A percentile compares a stretch with the other conserved stretches of the same genome.
These are phyloP conservation scores for Conticribra weissflogii DNA, from an alignment of 108 stramenopile genomes.

Conservation along the genomic window DNA sequence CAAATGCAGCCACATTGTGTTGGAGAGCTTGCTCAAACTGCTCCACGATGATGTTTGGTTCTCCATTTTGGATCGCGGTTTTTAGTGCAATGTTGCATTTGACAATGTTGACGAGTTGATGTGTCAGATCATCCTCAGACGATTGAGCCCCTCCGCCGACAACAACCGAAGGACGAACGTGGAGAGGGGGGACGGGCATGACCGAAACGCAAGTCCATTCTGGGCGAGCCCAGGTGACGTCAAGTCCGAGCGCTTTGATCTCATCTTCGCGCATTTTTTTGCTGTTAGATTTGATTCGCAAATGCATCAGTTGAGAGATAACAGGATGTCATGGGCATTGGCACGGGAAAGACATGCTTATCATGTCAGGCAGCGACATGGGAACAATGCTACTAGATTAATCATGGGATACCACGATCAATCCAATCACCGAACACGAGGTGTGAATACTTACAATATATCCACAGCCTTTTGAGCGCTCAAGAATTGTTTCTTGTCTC, in stretches of 20 bases:
- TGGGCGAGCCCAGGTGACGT: constrained; percentile 92
- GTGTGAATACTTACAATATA: constrained; percentile 65
- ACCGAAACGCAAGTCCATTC: constrained; percentile 97
- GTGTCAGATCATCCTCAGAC: constrained; percentile 97
- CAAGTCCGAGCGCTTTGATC: constrained; percentile 86
- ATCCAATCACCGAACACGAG: not conserved
- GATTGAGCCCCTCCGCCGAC: constrained; percentile 76
- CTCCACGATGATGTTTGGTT: constrained; percentile 91
- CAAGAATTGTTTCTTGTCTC: constrained; percentile 94
- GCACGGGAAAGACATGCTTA: too few species aligned
- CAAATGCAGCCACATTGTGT: constrained; percentile 91
- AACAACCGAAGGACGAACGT: constrained; percentile 96
- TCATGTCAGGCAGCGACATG: too few species aligned
- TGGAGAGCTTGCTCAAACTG: constrained; percentile 96
- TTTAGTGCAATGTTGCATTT: constrained; percentile 94
- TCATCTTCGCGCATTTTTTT: constrained; percentile 95
- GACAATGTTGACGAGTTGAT: constrained; percentile 96
- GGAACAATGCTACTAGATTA: too few species aligned
- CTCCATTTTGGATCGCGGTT: constrained; percentile 89
- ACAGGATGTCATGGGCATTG: too few species aligned
- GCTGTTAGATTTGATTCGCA: constrained; percentile 18
- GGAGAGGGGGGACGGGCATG: constrained; percentile 96
- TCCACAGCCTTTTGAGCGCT: constrained; percentile 86
- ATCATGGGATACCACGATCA: too few species aligned
- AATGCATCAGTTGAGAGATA: too few species aligned